Evolutionary conservation across 2,329 filamentous ascomycete genomes (phyloP).

Genomic region (Aspergillus pseudotamarii): DNA sequence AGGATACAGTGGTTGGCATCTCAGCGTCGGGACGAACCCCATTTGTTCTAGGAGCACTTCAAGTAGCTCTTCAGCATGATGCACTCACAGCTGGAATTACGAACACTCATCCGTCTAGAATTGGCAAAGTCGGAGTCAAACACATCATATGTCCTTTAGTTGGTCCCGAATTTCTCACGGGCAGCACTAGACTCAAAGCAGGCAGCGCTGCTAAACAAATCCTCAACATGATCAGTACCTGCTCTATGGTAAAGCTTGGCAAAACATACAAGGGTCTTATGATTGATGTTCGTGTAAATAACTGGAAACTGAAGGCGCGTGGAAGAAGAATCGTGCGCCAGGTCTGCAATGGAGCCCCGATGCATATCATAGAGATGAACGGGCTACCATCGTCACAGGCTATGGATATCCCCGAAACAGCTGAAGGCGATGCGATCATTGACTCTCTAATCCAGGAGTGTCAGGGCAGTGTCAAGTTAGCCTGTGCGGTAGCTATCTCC

Average conservation of each 20-base stretch:
- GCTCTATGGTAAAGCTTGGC: constrained; percentile 45
- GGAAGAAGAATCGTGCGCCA: background rate
- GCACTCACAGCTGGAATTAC: background rate
- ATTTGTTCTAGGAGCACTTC: background rate
- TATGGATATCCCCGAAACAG: background rate
- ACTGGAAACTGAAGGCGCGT: background rate
- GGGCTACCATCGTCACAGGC: background rate
- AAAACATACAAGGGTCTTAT: constrained; percentile 48
- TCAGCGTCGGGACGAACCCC: constrained; percentile 13
- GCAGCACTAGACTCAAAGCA: constrained; percentile 51
- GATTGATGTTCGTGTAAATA: constrained; percentile 1
- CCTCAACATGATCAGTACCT: constrained; percentile 50
- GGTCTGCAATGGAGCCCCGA: constrained; percentile 34
- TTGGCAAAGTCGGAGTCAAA: constrained; percentile 31
- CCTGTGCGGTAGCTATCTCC: constrained; percentile 32
- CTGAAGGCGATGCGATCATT: constrained; percentile 28
- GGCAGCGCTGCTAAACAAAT: constrained; percentile 51
- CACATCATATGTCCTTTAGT: constrained; percentile 44
- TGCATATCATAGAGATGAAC: constrained; percentile 33
- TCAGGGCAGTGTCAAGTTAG: constrained; percentile 38
- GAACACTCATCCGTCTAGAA: constrained; percentile 31
- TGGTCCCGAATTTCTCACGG: constrained; percentile 49
- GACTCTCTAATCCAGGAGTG: constrained; percentile 32
- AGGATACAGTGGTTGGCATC: background rate
- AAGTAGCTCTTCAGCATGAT: background rate